Base-by-base conservation (phyloP, 805 yeast species). In the Wickerhamiella alocasiicola region DNA sequence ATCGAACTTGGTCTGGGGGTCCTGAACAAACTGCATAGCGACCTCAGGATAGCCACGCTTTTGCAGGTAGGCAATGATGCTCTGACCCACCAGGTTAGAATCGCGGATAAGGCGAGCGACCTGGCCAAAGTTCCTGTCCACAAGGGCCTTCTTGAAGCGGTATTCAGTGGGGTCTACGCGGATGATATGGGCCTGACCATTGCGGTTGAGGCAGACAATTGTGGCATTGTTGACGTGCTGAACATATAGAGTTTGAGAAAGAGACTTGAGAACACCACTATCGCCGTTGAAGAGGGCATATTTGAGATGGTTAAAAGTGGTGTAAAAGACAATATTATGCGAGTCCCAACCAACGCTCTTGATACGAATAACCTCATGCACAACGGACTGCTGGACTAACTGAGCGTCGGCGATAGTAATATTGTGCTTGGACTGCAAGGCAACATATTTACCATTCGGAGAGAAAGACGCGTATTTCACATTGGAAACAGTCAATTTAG, bases 271-370 rank as follows among this genome's bases (percentile, higher is more conserved):
- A 37, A 91, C 85, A 55, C 99, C 99, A 52, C 68, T 75, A 59
- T 93, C 98, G 54, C 98, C 98, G 56, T 87, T 91, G 56, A 88
- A 68, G 55, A 91, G 67, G 35, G 88, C 79, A 63, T 88, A 91
- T 64, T 88, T 91, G 64, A 93, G 80, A 61, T 91, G 99, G 64
- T 88, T 88, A 60, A 91, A 70, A 6, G 99, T 91, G 16, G 96
- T 80, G 64, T 88, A 91, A 50, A 91, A 70, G 59, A 91, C 71
- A 24, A 93, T 94, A 40, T 88, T 88, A 36, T 81, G 67, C 52
- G 85, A 95, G 60, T 91, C 97, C 96, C 96, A 91, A 15, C 94
- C 83, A 35, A 95, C 96, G 64, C 93, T 78, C 67, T 91, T 91
- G 55, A 91, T 84, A 60, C 98, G 71, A 51, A 91, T 91, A 3